Percentiles rank a stretch among this genome's conserved stretches.
phyloP scores from a whole-genome alignment of 2,329 filamentous ascomycete species.

The Ophiostoma ulmi region DNA sequence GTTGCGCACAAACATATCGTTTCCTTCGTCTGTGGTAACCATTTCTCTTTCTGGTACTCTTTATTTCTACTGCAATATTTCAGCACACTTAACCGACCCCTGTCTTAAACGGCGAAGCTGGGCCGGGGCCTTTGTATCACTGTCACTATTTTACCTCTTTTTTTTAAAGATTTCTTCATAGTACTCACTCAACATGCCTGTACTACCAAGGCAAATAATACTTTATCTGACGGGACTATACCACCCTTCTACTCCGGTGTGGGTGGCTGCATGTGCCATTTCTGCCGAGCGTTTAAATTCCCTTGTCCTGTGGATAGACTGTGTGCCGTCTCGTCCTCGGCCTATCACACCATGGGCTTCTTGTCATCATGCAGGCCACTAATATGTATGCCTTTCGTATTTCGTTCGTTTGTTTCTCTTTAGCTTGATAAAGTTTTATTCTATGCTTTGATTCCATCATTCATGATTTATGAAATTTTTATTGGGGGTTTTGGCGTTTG shows the following conservation, averaged over 20 bases:
- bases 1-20: neutral
- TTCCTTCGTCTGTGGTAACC: neutral
- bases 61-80: neutral
- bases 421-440: neutral
- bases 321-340: neutral
- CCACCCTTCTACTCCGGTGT: neutral
- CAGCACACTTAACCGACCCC: neutral
- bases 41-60: neutral
- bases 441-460: neutral
- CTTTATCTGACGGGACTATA: neutral
- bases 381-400: neutral
- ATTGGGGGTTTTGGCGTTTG: neutral
- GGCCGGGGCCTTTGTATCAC: neutral
- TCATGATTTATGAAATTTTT: neutral
- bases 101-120: neutral
- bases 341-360: constrained; percentile 1
- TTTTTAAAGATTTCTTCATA: neutral
- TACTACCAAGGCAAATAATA: neutral
- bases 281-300: constrained; percentile 11
- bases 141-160: neutral
- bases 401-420: neutral
- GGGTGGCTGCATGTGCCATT: constrained; percentile 14
- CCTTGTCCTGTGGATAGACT: constrained; percentile 10
- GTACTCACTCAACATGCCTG: neutral
- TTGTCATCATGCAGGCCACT: constrained; percentile 8